Conservation (phyloP, 768 basidiomycete genomes). For the Terana coerulea region DNA sequence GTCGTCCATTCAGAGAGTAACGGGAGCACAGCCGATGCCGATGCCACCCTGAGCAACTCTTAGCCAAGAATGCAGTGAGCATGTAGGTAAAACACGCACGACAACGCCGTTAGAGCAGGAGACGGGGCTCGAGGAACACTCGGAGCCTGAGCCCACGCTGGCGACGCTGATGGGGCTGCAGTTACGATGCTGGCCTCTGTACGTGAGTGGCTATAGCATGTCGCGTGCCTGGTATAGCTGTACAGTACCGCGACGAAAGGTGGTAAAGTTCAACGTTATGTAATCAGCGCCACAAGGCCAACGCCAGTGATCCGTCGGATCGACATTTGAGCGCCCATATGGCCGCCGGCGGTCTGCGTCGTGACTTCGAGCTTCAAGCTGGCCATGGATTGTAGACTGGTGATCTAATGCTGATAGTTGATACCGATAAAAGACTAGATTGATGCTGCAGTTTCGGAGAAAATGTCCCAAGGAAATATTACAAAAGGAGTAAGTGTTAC, state of each 20-base stretch:
- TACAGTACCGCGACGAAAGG: too few relatives aligned
- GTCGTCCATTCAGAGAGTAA: slow-evolving; percentile 3
- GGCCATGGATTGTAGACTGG: neutral
- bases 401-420: neutral
- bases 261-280: too few relatives aligned
- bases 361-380: neutral
- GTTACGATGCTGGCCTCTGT: slow-evolving; percentile 17
- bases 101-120: slow-evolving; percentile 9
- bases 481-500: neutral
- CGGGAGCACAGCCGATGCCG: slow-evolving; percentile 9
- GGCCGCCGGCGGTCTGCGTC: neutral
- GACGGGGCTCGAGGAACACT: slow-evolving; percentile 9
- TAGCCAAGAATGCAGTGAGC: neutral
- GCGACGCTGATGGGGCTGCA: slow-evolving; percentile 17
- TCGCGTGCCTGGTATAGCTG: too few relatives aligned
- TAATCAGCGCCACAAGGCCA: neutral
- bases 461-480: neutral
- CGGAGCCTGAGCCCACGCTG: slow-evolving; percentile 11
- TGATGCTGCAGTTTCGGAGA: neutral
- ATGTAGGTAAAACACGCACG: neutral
- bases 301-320: neutral
- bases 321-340: neutral
- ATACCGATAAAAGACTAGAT: neutral
- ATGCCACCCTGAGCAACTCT: neutral
- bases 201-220: too few relatives aligned